phyloP scores from a whole-genome alignment of 1,139 yeast species.

The Yamadazyma jaroonii region DNA sequence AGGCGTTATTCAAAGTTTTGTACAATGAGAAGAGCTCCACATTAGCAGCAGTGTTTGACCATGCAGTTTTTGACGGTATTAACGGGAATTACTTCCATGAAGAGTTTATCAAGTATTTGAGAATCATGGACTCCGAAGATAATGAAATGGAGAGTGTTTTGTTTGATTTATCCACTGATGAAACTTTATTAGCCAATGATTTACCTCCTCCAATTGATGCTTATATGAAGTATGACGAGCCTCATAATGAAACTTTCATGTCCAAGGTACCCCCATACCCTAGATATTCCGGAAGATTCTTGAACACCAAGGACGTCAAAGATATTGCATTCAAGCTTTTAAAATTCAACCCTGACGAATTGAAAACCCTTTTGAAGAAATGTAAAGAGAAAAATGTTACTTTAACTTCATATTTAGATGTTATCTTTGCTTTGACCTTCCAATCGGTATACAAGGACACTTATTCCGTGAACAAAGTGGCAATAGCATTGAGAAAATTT shows the following conservation, averaged over 20 bases:
- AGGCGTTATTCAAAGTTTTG: constrained; percentile 33
- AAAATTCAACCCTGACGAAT: constrained; percentile 25
- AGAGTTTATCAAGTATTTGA: constrained; percentile 16
- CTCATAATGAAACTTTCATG: constrained; percentile 16
- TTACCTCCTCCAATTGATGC: constrained; percentile 37
- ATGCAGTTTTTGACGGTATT: constrained; percentile 42
- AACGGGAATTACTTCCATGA: constrained; percentile 41
- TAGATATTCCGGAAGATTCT: constrained; percentile 36
- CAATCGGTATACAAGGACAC: constrained; percentile 27
- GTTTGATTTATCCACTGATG: constrained; percentile 22
- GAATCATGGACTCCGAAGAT: constrained; percentile 5
- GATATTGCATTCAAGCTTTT: constrained; percentile 30
- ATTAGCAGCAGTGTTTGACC: constrained; percentile 34
- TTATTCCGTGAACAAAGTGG: constrained; percentile 27
- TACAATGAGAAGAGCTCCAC: constrained; percentile 20
- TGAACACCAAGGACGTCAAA: constrained; percentile 16
- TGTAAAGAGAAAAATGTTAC: constrained; percentile 34
- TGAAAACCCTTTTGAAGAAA: constrained; percentile 21
- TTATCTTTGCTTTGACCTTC: constrained; percentile 25
- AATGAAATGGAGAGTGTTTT: constrained; percentile 8
- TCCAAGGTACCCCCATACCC: constrained; percentile 7
- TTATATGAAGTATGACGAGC: constrained; percentile 20
- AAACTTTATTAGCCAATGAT: constrained; percentile 19
- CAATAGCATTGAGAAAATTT: constrained; percentile 35
- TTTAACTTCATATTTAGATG: constrained; percentile 33